A percentile compares a stretch with the other conserved stretches of the same genome.
Conservation (phyloP, 2,329 filamentous ascomycete species). For the Penicillium palitans region DNA sequence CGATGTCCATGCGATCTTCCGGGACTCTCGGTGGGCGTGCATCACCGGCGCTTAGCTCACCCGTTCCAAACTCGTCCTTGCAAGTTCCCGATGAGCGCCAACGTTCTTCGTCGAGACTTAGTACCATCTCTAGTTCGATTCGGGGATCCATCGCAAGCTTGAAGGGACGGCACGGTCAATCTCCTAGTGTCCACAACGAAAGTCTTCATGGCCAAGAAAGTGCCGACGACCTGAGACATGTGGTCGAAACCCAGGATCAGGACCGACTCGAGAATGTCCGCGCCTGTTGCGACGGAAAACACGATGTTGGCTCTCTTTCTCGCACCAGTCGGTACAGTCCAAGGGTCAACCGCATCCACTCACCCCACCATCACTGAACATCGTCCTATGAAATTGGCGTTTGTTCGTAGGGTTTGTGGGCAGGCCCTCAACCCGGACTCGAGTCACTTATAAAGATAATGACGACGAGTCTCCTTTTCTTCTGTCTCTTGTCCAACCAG, state of each 20-base stretch:
- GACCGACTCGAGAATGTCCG: slow-evolving; percentile 90
- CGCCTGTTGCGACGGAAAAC: slow-evolving; percentile 92
- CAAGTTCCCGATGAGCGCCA: slow-evolving; percentile 40
- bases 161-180: slow-evolving; percentile 43
- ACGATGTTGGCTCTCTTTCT: slow-evolving; percentile 60
- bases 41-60: slow-evolving; percentile 38
- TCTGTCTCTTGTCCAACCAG: slow-evolving; percentile 15
- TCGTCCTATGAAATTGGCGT: slow-evolving; percentile 13
- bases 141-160: slow-evolving; percentile 53
- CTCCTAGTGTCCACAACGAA: slow-evolving; percentile 41
- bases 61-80: slow-evolving; percentile 35
- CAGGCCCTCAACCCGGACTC: slow-evolving; percentile 27
- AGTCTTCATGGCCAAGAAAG: slow-evolving; percentile 61
- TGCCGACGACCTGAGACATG: slow-evolving; percentile 76
- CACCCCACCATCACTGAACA: slow-evolving; percentile 32
- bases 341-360: slow-evolving; percentile 40
- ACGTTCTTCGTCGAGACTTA: slow-evolving; percentile 49
- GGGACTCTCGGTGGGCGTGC: slow-evolving; percentile 37
- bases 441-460: slow-evolving; percentile 22
- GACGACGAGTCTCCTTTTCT: slow-evolving; percentile 24
- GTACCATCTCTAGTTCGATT: slow-evolving; percentile 50
- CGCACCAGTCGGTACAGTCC: slow-evolving; percentile 46
- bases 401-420: slow-evolving; percentile 27
- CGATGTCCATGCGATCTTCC: slow-evolving; percentile 40
- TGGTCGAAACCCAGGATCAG: slow-evolving; percentile 67